These are phyloP conservation scores for Acrodontium crateriforme DNA, from an alignment of 2,329 filamentous ascomycete species.

Conservation along the genomic window DNA sequence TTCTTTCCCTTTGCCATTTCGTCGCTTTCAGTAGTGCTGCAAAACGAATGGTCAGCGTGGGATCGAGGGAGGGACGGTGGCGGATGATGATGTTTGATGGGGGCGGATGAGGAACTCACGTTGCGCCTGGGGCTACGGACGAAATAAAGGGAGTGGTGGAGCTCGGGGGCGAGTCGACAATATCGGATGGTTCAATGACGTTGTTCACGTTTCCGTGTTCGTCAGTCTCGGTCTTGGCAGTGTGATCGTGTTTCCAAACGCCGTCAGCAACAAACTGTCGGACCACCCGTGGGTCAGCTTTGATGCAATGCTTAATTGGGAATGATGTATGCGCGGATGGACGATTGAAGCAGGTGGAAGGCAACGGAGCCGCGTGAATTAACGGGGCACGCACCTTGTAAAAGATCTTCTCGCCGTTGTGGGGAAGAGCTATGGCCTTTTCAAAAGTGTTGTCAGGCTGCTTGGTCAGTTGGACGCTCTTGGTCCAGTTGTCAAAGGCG, in stretches of 20 bases:
- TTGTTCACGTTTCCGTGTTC: conserved; percentile 81
- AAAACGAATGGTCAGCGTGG: conserved; percentile 43
- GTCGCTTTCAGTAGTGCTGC: conserved; percentile 60
- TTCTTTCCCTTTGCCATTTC: conserved; percentile 54
- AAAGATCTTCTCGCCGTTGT: conserved; percentile 56
- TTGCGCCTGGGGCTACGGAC: conserved; percentile 54
- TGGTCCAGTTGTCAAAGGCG: conserved; percentile 88
- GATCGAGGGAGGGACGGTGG: conserved; percentile 56
- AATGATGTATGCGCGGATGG: not conserved
- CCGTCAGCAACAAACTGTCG: conserved; percentile 98
- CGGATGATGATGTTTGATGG: too few species aligned
- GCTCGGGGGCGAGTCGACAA: conserved; percentile 40
- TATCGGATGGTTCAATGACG: conserved; percentile 64
- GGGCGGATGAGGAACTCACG: conserved; percentile 35
- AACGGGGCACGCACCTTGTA: conserved; percentile 67
- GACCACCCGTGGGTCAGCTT: too few species aligned
- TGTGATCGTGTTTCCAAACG: conserved; percentile 72
- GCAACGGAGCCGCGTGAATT: not conserved
- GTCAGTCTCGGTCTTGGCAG: conserved; percentile 71
- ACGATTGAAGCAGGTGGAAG: not conserved
- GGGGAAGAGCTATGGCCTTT: conserved; percentile 64
- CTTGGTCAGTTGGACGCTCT: conserved; percentile 72
- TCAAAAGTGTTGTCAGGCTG: conserved; percentile 56
- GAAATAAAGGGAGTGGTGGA: conserved; percentile 41
- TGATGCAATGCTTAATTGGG: too few species aligned